phyloP scores from a whole-genome alignment of 1,284 basidiomycete genomes.

The Volvariella volvacea region DNA sequence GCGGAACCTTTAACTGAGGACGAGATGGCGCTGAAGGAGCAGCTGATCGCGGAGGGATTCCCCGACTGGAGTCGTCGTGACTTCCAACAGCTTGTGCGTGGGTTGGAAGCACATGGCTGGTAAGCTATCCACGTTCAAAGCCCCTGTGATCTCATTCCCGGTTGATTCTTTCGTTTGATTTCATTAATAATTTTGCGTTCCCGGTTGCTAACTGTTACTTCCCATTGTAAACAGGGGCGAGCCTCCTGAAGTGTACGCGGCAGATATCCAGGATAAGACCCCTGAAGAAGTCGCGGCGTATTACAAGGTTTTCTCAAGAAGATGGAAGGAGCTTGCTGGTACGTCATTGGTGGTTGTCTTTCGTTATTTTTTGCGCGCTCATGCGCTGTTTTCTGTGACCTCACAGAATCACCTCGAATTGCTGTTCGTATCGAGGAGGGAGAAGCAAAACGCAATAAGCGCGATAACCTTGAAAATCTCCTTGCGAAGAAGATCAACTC shows the following conservation, averaged over 20 bases:
- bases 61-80: conserved; percentile 89
- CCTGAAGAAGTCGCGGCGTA: conserved; percentile 79
- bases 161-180: conserved; percentile 9
- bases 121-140: conserved; percentile 22
- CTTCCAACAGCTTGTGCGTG: conserved; percentile 85
- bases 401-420: conserved; percentile 73
- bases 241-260: conserved; percentile 70
- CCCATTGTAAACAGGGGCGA: conserved; percentile 47
- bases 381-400: not conserved
- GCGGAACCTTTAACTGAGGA: conserved; percentile 87
- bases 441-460: conserved; percentile 82
- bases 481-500: conserved; percentile 77
- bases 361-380: not conserved
- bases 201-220: not conserved
- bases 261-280: conserved; percentile 85
- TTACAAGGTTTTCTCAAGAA: conserved; percentile 83
- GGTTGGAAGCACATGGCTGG: conserved; percentile 86
- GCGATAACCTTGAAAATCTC: conserved; percentile 76
- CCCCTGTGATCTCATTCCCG: not conserved
- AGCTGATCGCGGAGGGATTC: conserved; percentile 76
- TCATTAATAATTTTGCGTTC: not conserved
- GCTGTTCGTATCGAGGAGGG: conserved; percentile 78
- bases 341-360: conserved; percentile 21
- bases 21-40: conserved; percentile 76
- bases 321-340: conserved; percentile 84